Evolutionary conservation across 2,329 filamentous ascomycete genomes (phyloP).

Genomic region (Curvularia eragrostidis): DNA sequence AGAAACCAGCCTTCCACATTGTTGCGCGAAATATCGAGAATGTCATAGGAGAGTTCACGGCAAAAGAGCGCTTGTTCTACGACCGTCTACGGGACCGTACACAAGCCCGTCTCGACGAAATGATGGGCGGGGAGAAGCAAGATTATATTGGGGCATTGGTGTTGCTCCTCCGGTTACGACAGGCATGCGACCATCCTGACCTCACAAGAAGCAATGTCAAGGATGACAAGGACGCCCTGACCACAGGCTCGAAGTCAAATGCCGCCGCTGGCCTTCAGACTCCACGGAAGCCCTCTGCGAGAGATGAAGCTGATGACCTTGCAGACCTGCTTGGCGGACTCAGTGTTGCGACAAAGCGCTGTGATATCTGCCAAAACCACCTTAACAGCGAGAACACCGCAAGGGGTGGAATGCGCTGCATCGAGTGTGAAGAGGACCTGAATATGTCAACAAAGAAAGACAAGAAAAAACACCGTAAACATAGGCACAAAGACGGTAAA

Average conservation of each 20-base stretch:
- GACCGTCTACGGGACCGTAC: conserved; percentile 81
- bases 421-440: conserved; percentile 77
- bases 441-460: conserved; percentile 58
- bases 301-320: conserved; percentile 78
- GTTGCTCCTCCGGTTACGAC: conserved; percentile 84
- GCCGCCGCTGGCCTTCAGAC: conserved; percentile 46
- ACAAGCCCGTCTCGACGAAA: conserved; percentile 82
- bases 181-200: conserved; percentile 93
- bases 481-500: conserved; percentile 38
- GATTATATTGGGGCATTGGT: conserved; percentile 96
- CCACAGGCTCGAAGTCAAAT: conserved; percentile 62
- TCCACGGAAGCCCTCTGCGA: conserved; percentile 48
- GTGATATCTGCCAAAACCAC: conserved; percentile 80
- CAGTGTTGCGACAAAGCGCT: conserved; percentile 77
- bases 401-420: conserved; percentile 66
- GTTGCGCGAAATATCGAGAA: conserved; percentile 88
- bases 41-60: conserved; percentile 77
- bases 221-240: conserved; percentile 84
- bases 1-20: conserved; percentile 79
- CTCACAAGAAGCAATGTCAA: conserved; percentile 84
- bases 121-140: conserved; percentile 80
- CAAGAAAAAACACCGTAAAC: conserved; percentile 54
- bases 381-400: conserved; percentile 64
- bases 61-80: conserved; percentile 85
- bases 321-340: conserved; percentile 87